Evolutionary conservation across 768 basidiomycete genomes (phyloP).

Genomic region (Imleria badia): DNA sequence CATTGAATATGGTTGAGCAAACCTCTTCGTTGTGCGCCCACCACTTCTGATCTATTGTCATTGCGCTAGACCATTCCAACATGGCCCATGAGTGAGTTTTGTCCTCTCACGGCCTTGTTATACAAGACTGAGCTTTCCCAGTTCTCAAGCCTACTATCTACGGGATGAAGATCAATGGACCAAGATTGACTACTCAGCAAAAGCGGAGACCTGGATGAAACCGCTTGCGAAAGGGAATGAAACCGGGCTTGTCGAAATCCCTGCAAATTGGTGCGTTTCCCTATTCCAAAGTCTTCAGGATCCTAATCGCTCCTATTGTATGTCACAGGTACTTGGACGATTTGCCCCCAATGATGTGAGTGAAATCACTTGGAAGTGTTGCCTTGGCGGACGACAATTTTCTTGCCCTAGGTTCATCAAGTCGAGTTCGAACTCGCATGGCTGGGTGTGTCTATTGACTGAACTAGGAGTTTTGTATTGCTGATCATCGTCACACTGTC

Average conservation of each 20-base stretch:
- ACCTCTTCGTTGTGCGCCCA: background rate
- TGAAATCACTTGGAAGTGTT: background rate
- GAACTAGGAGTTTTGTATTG: background rate
- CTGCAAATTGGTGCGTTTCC: conserved; percentile 60
- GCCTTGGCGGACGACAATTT: background rate
- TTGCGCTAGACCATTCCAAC: conserved; percentile 51
- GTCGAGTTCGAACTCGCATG: conserved; percentile 64
- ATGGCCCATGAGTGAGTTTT: conserved; percentile 49
- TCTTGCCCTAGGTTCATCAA: conserved; percentile 60
- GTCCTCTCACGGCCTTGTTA: background rate
- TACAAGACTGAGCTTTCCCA: conserved; percentile 12
- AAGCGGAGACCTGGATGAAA: conserved; percentile 72
- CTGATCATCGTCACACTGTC: background rate
- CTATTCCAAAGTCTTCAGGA: background rate
- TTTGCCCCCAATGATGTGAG: conserved; percentile 71
- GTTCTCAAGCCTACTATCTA: conserved; percentile 65
- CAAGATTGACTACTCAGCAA: conserved; percentile 62
- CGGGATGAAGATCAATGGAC: conserved; percentile 70
- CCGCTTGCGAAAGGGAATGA: conserved; percentile 62
- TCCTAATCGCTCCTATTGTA: background rate
- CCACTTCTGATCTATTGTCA: conserved; percentile 3
- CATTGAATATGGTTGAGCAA: conserved; percentile 62
- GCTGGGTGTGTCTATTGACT: conserved; percentile 47
- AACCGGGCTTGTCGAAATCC: conserved; percentile 63
- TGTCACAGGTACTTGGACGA: conserved; percentile 64